Evolutionary conservation across 1,139 yeast species (phyloP), one percentile per base, ranked within the genome.

Genomic region (Magnusiomyces fungicola): DNA sequence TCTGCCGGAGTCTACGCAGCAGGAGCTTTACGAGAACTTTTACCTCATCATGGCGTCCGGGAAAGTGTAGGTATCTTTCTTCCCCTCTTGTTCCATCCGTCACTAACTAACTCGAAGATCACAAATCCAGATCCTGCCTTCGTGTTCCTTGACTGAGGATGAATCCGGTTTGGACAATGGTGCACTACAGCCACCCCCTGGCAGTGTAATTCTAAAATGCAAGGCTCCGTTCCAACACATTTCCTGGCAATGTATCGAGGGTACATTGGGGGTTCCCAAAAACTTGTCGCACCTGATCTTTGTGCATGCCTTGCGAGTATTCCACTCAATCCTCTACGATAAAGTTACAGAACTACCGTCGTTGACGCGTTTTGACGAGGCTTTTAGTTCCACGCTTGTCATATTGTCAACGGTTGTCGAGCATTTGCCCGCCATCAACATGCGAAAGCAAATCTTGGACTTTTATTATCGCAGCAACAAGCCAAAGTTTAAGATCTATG

Each of bases 341-440:
- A n/a, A n/a, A n/a, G n/a, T n/a, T n/a, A n/a, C n/a, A n/a, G n/a
- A n/a, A n/a, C n/a, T n/a, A n/a, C n/a, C n/a, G n/a, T n/a, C n/a
- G n/a, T n/a, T n/a, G n/a, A n/a, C n/a, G n/a, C n/a, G n/a, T 16
- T 19, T 34, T 6, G 23, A 19, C 4, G 37, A 30, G 23, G 12
- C 21, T 6, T 36, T 37, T 16, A 21, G 18, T 10, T 47, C 55
- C 23, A 55, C 63, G 2, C 45, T 62, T 21, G 45, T 64, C 19
- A 53, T 61, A 16, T 49, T 64, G 2, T 43, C 66, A 16, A 60
- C 63, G 3, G 59, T 68, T 1, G 58, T 64, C 14, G 71, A 69
- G 53, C 60, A 65, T 48, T 41, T 63, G 43, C 55, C 59, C 1
- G 69, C 66, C 1, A 53, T 63, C 41, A 68, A 67, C 45, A 46